phyloP scores from a whole-genome alignment of 352 stramenopile species.

The Phytopythium helicoides region DNA sequence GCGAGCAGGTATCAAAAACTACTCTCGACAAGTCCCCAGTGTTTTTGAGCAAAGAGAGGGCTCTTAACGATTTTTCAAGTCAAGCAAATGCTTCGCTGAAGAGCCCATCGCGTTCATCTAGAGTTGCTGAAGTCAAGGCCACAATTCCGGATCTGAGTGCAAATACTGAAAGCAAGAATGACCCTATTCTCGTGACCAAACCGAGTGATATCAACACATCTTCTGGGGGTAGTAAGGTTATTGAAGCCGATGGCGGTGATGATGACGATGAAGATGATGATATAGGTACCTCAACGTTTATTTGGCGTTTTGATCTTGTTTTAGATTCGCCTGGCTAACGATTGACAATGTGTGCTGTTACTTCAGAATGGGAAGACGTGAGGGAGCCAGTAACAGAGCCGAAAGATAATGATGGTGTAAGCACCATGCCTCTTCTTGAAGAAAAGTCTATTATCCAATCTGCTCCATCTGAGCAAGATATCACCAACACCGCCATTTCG shows the following conservation, averaged over 20 bases:
- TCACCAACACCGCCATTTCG: neutral
- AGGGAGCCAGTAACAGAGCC: neutral
- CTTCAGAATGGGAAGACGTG: conserved; percentile 29
- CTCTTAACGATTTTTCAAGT: too few relatives aligned
- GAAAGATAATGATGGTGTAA: neutral
- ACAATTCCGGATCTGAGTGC: too few relatives aligned
- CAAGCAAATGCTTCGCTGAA: too few relatives aligned
- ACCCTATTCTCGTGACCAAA: too few relatives aligned
- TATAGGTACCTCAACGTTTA: too few relatives aligned
- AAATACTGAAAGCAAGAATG: too few relatives aligned
- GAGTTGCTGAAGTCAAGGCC: too few relatives aligned
- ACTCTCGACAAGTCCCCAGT: too few relatives aligned
- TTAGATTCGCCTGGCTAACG: neutral
- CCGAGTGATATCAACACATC: too few relatives aligned
- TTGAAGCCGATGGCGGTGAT: conserved; percentile 9
- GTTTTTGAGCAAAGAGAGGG: too few relatives aligned
- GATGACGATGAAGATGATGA: conserved; percentile 42
- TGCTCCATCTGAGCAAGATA: neutral
- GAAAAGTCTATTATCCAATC: neutral
- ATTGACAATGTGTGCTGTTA: neutral
- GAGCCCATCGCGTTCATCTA: too few relatives aligned
- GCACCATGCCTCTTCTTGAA: neutral
- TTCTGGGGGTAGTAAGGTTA: neutral
- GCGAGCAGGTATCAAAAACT: too few relatives aligned
- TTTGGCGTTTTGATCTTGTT: neutral